phyloP scores from a whole-genome alignment of 2,329 filamentous ascomycete species.

The Aspergillus neoniger region DNA sequence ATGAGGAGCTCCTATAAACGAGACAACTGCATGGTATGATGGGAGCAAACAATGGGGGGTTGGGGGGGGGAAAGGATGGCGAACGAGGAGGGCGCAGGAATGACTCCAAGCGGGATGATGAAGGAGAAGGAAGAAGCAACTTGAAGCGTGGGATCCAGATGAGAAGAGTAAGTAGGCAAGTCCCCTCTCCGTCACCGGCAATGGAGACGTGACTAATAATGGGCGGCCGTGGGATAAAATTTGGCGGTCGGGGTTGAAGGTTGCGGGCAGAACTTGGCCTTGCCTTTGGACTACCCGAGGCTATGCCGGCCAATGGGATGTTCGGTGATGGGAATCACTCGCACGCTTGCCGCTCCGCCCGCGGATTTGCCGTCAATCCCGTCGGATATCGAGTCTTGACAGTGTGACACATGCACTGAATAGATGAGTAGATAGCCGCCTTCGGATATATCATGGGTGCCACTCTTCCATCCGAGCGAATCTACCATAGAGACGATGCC shows the following conservation, averaged over 20 bases:
- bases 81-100: not conserved
- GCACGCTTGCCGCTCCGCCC: slow-evolving; percentile 12
- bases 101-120: not conserved
- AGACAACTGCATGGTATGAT: slow-evolving; percentile 20
- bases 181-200: slow-evolving; percentile 13
- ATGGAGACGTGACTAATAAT: slow-evolving; percentile 14
- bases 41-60: not conserved
- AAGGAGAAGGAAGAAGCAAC: not conserved
- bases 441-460: not conserved
- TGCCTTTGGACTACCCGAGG: slow-evolving; percentile 25
- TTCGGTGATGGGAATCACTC: slow-evolving; percentile 28
- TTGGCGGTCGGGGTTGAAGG: slow-evolving; percentile 7
- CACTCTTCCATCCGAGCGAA: not conserved
- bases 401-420: not conserved
- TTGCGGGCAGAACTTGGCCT: not conserved
- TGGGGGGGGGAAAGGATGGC: not conserved
- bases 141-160: not conserved
- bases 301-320: slow-evolving; percentile 30
- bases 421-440: not conserved
- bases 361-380: slow-evolving; percentile 11
- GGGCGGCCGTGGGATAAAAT: slow-evolving; percentile 7
- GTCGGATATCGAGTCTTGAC: not conserved
- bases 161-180: not conserved
- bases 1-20: slow-evolving; percentile 12
- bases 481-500: not conserved